phyloP scores from a whole-genome alignment of 257 asterid genomes.

The Nicotiana tomentosiformis region DNA sequence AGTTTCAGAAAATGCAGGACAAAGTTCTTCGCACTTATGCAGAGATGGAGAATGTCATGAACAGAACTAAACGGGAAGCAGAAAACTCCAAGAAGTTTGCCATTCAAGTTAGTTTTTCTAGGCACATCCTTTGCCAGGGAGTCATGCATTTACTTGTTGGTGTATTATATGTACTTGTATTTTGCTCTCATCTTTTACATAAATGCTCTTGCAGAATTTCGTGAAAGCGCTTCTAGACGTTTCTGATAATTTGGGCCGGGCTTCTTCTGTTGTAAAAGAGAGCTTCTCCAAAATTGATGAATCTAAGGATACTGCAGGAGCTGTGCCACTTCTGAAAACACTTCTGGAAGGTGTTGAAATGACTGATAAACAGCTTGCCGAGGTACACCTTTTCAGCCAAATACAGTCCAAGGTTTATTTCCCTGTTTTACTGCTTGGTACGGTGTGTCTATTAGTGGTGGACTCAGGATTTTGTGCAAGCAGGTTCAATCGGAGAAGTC shows the following conservation, averaged over 20 bases:
- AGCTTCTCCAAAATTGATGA: constrained; percentile 66
- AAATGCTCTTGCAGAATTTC: constrained; percentile 54
- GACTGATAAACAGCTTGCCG: constrained; percentile 94
- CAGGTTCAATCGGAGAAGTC: no score
- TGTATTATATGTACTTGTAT: background rate
- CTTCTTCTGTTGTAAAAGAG: constrained; percentile 81
- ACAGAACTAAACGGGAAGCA: constrained; percentile 69
- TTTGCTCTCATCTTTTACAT: constrained; percentile 6
- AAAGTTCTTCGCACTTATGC: constrained; percentile 64
- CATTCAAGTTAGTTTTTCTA: constrained; percentile 48
- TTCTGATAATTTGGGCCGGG: constrained; percentile 80
- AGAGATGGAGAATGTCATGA: constrained; percentile 81
- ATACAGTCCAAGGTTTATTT: background rate
- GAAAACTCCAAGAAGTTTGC: constrained; percentile 84
- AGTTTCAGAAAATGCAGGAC: constrained; percentile 58
- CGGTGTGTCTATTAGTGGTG: background rate
- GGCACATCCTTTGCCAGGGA: background rate
- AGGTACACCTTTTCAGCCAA: constrained; percentile 37
- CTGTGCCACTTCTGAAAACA: constrained; percentile 70
- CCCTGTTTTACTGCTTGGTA: background rate
- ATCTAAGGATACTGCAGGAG: constrained; percentile 57
- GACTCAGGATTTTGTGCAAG: no score
- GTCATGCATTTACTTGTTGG: background rate
- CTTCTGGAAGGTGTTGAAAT: constrained; percentile 97
- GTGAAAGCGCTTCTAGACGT: constrained; percentile 75